Base-by-base conservation (phyloP, 352 stramenopile species). In the Phytophthora meadii region DNA sequence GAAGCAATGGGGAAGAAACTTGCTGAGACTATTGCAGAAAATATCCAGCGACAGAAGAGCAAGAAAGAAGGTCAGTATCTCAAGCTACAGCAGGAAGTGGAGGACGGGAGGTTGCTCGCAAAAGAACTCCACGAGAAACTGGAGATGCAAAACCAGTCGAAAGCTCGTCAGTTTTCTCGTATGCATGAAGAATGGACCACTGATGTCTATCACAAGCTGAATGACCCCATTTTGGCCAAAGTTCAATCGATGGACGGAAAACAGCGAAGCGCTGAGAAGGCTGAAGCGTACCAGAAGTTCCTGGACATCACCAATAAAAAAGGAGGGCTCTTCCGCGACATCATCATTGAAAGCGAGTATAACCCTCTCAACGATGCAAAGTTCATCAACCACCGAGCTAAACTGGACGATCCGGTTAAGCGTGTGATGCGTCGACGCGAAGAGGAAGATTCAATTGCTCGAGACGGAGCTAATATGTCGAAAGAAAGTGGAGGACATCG, bases 321-420 rank as follows among this genome's bases (percentile, higher is more conserved):
- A 54, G 82, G 81, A 7, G 82, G 81, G 8, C 71, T 93, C 54
- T 93, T 91, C 46, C 85, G 85, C 51, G 85, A 93, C 54, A 93
- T 93, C 58, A 93, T 92, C 62, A 93, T 92, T 48, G 82, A 92
- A 53, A 93, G 81, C 70, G 82, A 93, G 68, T 93, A 93, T 66
- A 90, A 92, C 46, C 85, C 82, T 53, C 68, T 93, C n/a, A 70
- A 75, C 24, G 82, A 93, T 40, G 68, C 79, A 27, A 87, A 86
- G 58, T 85, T 78, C 50, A 14, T 93, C 1, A 72, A 37, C 34
- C 74, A 90, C 54, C 70, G 74, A 44, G 65, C 71, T 0, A 65
- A 63, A 34, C 39, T 93, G 14, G 82, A 93, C 60, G 85, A 93
- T 51, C 85, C 85, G 7, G 61, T 84, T 30, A 89, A 89, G 61